These are phyloP conservation scores for Talaromyces thailandensis DNA, from an alignment of 495 filamentous ascomycete genomes.

Conservation along the genomic window DNA sequence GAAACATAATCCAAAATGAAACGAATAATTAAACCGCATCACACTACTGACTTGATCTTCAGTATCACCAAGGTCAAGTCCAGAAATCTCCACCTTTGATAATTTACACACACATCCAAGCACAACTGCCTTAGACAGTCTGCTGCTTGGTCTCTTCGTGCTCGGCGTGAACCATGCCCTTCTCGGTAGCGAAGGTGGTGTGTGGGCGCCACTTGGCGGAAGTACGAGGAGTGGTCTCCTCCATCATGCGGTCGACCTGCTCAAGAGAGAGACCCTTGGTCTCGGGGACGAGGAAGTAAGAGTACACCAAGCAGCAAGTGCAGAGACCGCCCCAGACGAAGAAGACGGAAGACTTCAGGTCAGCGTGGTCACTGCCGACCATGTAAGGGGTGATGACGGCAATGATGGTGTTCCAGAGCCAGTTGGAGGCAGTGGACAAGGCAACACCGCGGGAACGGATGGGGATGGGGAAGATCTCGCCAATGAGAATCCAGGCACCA, in stretches of 20 bases:
- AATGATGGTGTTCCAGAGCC: slow-evolving; percentile 69
- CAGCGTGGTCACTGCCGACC: slow-evolving; percentile 48
- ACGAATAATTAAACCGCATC: neutral
- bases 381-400: slow-evolving; percentile 67
- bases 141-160: slow-evolving; percentile 5
- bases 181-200: slow-evolving; percentile 57
- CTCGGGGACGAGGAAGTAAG: slow-evolving; percentile 67
- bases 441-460: slow-evolving; percentile 70
- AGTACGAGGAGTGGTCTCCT: slow-evolving; percentile 64
- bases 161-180: slow-evolving; percentile 32
- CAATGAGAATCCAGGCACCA: slow-evolving; percentile 70
- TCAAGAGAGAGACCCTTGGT: slow-evolving; percentile 80
- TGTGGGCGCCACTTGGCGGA: slow-evolving; percentile 64
- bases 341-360: slow-evolving; percentile 67
- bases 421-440: slow-evolving; percentile 71
- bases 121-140: neutral
- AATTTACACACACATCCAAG: neutral
- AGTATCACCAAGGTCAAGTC: neutral
- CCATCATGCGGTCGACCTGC: slow-evolving; percentile 77
- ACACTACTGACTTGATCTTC: neutral
- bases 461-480: slow-evolving; percentile 73
- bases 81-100: neutral
- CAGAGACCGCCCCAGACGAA: slow-evolving; percentile 70
- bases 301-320: slow-evolving; percentile 53
- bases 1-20: neutral